Conservation (phyloP, 345 rosid species). For the Firmiana major region DNA sequence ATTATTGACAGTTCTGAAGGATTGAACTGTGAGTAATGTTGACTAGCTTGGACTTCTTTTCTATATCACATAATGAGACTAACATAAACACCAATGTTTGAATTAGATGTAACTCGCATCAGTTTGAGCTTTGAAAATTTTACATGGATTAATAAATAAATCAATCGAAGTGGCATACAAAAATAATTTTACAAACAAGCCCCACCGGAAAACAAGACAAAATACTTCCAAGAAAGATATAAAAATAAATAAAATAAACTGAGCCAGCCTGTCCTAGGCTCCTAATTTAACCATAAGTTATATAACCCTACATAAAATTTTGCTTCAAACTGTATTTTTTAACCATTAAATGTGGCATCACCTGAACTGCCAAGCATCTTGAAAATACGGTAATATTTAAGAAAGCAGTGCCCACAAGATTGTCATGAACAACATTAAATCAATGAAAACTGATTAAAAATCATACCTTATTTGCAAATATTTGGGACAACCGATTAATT, state of each 20-base stretch:
- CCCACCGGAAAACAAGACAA: neutral
- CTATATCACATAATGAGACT: neutral
- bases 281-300: neutral
- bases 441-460: neutral
- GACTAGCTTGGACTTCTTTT: neutral
- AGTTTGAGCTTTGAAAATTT: neutral
- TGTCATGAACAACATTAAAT: neutral
- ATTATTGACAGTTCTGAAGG: neutral
- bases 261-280: too few species aligned
- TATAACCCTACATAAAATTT: neutral
- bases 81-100: neutral
- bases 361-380: neutral
- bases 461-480: constrained; percentile 62
- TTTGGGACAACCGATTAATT: constrained; percentile 52
- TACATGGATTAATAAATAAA: neutral
- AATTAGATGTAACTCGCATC: neutral
- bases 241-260: neutral
- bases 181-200: neutral
- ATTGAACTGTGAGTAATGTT: neutral
- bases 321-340: neutral
- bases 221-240: too few species aligned
- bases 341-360: neutral
- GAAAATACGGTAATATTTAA: neutral
- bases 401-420: neutral
- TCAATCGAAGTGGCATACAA: neutral